These are phyloP conservation scores for Tylopilus sp. DNA, from an alignment of 768 basidiomycete genomes.

Conservation along the genomic window DNA sequence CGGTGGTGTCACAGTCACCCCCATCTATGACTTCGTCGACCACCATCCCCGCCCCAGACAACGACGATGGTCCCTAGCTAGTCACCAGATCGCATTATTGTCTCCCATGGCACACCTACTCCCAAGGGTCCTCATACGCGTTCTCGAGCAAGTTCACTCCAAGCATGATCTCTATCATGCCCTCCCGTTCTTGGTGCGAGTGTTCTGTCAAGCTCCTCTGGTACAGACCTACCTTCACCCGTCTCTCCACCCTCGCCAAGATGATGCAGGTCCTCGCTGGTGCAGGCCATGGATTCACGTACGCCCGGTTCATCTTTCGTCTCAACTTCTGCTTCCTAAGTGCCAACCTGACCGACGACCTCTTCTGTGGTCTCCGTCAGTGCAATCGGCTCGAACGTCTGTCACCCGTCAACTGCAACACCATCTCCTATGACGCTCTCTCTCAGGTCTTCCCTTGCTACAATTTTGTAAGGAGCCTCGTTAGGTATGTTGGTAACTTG, in stretches of 20 bases:
- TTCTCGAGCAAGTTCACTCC: conserved; percentile 78
- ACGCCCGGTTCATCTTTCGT: conserved; percentile 83
- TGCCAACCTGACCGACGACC: conserved; percentile 64
- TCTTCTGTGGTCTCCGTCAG: conserved; percentile 64
- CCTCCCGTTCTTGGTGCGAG: conserved; percentile 89
- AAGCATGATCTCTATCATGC: conserved; percentile 70
- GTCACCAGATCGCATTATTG: too few species aligned
- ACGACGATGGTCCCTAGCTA: too few species aligned
- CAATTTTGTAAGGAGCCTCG: too few species aligned
- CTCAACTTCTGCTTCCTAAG: conserved; percentile 83
- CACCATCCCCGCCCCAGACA: too few species aligned
- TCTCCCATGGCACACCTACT: conserved; percentile 71
- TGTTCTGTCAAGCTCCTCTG: conserved; percentile 93
- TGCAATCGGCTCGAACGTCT: conserved; percentile 86
- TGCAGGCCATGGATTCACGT: conserved; percentile 76
- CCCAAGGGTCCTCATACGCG: conserved; percentile 88
- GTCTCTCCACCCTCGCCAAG: conserved; percentile 65
- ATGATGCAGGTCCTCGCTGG: conserved; percentile 70
- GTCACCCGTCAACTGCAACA: conserved; percentile 76
- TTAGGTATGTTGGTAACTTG: too few species aligned
- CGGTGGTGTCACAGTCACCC: too few species aligned
- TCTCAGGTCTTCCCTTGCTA: conserved; percentile 59
- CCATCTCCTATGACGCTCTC: conserved; percentile 63
- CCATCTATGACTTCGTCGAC: too few species aligned
- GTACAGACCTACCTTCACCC: conserved; percentile 82